These are phyloP conservation scores for Xylaria nigripes DNA, from an alignment of 495 filamentous ascomycete genomes.

Conservation along the genomic window DNA sequence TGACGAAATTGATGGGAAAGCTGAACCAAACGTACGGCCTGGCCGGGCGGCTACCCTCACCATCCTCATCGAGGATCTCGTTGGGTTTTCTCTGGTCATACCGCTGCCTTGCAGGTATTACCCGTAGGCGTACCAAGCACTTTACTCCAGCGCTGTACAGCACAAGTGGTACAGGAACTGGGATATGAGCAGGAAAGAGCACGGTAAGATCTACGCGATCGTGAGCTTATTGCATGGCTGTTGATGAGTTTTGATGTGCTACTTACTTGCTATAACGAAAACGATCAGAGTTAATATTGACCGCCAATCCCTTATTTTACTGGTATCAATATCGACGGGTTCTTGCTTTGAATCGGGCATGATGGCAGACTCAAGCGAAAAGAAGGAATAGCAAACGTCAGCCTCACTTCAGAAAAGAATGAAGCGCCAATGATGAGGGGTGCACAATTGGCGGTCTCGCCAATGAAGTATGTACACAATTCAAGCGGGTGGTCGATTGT, in stretches of 20 bases:
- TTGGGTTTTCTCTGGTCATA: slow-evolving; percentile 6
- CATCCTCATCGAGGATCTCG: slow-evolving; percentile 4
- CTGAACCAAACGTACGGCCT: slow-evolving; percentile 35
- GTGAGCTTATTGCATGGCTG: slow-evolving; percentile 2
- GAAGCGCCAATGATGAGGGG: not conserved
- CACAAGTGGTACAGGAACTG: slow-evolving; percentile 44
- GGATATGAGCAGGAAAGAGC: slow-evolving; percentile 55
- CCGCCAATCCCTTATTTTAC: slow-evolving; percentile 47
- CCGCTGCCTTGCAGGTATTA: slow-evolving; percentile 38
- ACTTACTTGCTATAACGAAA: slow-evolving; percentile 57
- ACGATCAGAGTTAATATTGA: slow-evolving; percentile 57
- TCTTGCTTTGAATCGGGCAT: slow-evolving; percentile 25
- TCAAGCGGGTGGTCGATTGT: not conserved
- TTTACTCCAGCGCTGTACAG: slow-evolving; percentile 37
- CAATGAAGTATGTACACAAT: not conserved
- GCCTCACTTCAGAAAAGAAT: not conserved
- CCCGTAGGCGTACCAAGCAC: slow-evolving; percentile 35
- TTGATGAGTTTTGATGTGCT: not conserved
- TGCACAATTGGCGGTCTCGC: too few relatives aligned
- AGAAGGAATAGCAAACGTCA: not conserved
- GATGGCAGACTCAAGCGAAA: slow-evolving; percentile 8
- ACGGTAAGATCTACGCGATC: slow-evolving; percentile 48
- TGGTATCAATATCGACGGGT: slow-evolving; percentile 38
- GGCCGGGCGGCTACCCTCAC: slow-evolving; percentile 14
- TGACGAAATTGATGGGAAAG: slow-evolving; percentile 59